These are phyloP conservation scores for Colletotrichum costaricense DNA, from an alignment of 2,329 filamentous ascomycete genomes.

Conservation along the genomic window DNA sequence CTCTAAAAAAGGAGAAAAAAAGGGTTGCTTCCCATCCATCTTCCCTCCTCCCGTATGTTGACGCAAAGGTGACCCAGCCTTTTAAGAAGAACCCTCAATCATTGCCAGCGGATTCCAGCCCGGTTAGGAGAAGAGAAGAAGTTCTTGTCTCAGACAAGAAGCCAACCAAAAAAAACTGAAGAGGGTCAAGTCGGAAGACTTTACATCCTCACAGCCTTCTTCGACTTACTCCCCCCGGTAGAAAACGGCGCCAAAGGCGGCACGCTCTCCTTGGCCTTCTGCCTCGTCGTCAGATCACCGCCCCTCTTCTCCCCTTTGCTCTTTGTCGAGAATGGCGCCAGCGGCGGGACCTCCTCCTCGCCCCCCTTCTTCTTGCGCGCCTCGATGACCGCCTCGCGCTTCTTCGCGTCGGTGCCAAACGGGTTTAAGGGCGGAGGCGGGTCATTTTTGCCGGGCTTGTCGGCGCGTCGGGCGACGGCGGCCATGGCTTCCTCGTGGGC, in stretches of 20 bases:
- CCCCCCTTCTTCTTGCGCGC: background rate
- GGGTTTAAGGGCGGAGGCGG: slow-evolving; percentile 9
- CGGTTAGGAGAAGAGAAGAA: background rate
- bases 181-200: too few species aligned
- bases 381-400: background rate
- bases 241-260: slow-evolving; percentile 21
- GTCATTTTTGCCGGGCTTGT: background rate
- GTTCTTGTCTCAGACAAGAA: background rate
- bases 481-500: slow-evolving; percentile 13
- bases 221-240: background rate
- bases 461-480: background rate
- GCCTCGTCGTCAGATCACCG: background rate
- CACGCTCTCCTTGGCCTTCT: slow-evolving; percentile 18
- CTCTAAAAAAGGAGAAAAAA: background rate
- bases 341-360: slow-evolving; percentile 2
- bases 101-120: background rate
- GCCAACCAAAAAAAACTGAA: too few species aligned
- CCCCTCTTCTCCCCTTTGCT: background rate
- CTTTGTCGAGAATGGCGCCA: slow-evolving; percentile 3
- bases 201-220: background rate
- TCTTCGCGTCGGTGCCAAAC: background rate
- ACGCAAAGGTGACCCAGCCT: background rate
- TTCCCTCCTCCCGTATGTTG: background rate
- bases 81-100: background rate
- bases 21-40: background rate